Percentiles rank a stretch among this genome's conserved stretches.
These are phyloP conservation scores for Fusarium sublunatum DNA, from an alignment of 2,329 filamentous ascomycete species.

Conservation along the genomic window DNA sequence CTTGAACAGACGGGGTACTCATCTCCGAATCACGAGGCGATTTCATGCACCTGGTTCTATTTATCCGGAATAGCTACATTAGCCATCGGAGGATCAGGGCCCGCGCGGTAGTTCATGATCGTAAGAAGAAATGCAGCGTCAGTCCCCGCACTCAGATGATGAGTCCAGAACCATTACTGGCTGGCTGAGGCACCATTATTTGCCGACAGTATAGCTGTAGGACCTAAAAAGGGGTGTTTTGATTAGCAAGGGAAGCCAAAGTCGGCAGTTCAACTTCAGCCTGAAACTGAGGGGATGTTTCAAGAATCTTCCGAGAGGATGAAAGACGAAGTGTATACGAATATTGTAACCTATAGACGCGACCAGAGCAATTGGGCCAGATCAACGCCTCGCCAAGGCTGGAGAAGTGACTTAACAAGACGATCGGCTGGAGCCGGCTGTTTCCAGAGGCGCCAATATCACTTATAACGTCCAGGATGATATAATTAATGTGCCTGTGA, in stretches of 20 bases:
- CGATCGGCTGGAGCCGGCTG: too few species aligned
- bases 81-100: slow-evolving; percentile 26
- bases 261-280: slow-evolving; percentile 32
- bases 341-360: slow-evolving; percentile 12
- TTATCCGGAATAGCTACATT: slow-evolving; percentile 30
- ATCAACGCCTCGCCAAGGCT: not conserved
- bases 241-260: slow-evolving; percentile 11
- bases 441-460: too few species aligned
- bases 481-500: too few species aligned
- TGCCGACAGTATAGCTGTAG: slow-evolving; percentile 13
- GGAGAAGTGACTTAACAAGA: not conserved
- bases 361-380: not conserved
- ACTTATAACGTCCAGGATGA: too few species aligned
- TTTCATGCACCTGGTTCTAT: slow-evolving; percentile 6
- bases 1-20: slow-evolving; percentile 9
- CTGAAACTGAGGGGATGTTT: slow-evolving; percentile 27
- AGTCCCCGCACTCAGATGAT: slow-evolving; percentile 3
- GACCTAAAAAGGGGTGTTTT: slow-evolving; percentile 1
- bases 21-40: slow-evolving; percentile 29
- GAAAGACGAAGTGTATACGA: not conserved
- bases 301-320: slow-evolving; percentile 11
- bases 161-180: not conserved
- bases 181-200: slow-evolving; percentile 23
- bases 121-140: not conserved
- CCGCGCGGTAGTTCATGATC: slow-evolving; percentile 17